A percentile compares a stretch with the other conserved stretches of the same genome.
Conservation (phyloP, 768 basidiomycete species). For the Tylopilus subfusipes region DNA sequence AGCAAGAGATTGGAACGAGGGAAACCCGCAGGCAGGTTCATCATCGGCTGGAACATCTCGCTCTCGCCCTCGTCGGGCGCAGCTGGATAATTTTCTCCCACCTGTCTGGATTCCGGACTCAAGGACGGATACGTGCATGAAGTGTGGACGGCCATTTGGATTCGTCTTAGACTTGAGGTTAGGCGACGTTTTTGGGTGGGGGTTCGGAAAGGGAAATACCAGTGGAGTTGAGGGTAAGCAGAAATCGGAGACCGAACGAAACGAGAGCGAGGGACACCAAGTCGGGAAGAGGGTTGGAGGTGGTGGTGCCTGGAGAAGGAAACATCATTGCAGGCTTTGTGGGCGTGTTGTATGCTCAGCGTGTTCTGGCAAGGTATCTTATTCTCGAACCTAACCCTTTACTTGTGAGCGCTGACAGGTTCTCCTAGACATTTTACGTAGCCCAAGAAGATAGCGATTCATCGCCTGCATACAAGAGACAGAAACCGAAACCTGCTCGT, state of each 20-base stretch:
- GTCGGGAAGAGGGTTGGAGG: constrained; percentile 10
- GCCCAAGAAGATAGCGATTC: constrained; percentile 40
- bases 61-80: constrained; percentile 24
- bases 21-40: background rate
- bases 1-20: constrained; percentile 35
- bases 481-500: constrained; percentile 58
- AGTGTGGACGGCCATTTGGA: constrained; percentile 72
- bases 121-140: constrained; percentile 80
- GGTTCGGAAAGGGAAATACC: constrained; percentile 39
- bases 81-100: constrained; percentile 64
- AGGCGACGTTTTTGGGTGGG: constrained; percentile 29
- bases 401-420: background rate
- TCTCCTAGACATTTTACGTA: constrained; percentile 75
- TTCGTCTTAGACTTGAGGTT: constrained; percentile 34
- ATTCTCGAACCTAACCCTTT: background rate
- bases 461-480: constrained; percentile 37
- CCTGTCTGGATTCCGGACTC: constrained; percentile 92
- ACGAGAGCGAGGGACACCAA: constrained; percentile 3
- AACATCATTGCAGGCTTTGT: constrained; percentile 86
- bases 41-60: background rate
- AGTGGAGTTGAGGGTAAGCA: constrained; percentile 10
- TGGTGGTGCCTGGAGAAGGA: constrained; percentile 44
- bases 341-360: constrained; percentile 81
- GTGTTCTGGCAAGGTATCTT: constrained; percentile 70
- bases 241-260: constrained; percentile 9